Evolutionary conservation across 1,284 basidiomycete species (phyloP), one percentile per base, ranked within the genome.

Genomic region (Fomitiporia mediterranea): DNA sequence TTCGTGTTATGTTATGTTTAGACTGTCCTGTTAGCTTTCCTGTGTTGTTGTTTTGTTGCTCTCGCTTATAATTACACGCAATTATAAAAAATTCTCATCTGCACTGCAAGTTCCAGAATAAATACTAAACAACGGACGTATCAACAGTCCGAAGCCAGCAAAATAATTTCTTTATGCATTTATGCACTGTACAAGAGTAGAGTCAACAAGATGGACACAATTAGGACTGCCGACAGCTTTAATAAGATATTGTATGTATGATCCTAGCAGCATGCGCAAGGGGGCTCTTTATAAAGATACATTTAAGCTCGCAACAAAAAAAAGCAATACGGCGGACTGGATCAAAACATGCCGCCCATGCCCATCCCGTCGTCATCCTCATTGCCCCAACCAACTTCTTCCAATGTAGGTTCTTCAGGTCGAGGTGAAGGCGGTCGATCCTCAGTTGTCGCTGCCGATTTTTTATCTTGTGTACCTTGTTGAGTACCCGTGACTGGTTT

Each of bases 341-440:
- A 17, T 60, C 57, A 66, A 27, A 66, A 51, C 60, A 66, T 62
- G 19, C 44, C 44, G 6, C 65, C 65, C 65, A 66, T 66, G 21
- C 65, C 48, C 52, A 53, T 53, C n/a, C 38, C 65, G 28, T 66
- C 65, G 39, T 67, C 64, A 25, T 63, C 61, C 17, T 59, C 63
- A 17, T 64, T 60, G 9, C 61, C 66, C 66, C 66, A 67, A 8
- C 66, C 66, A 30, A 76, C 64, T 61, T 83, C 82, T 65, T 58
- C 57, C n/a, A n/a, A n/a, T 6, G 39, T 27, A 28, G 37, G 38
- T 1, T 84, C 82, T 37, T 75, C 72, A 11, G 65, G 70, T 53
- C 67, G 69, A 25, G 64, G 60, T 25, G 62, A 63, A 28, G 54
- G 40, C 40, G 61, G 62, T 1, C 58, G 63, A 27, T 63, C 62